phyloP scores from a whole-genome alignment of 176 grass and related monocot species.

The Carex kokanica region DNA sequence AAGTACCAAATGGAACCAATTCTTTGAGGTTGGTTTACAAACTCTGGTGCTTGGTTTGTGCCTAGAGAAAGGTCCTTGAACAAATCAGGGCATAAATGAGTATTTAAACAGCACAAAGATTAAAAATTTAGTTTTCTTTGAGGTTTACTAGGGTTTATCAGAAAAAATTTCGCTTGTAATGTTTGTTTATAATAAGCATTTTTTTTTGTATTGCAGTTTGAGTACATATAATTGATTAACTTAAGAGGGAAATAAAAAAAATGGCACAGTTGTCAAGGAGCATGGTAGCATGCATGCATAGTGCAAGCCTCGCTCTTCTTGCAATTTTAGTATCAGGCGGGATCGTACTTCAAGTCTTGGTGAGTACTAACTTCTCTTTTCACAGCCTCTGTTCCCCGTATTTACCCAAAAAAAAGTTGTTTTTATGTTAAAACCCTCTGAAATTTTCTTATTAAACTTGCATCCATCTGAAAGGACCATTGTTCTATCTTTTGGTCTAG shows the following conservation, averaged over 20 bases:
- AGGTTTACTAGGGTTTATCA: not conserved
- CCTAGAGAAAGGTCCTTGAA: not conserved
- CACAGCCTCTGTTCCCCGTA: not conserved
- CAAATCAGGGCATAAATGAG: not conserved
- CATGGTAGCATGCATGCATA: conserved; percentile 60
- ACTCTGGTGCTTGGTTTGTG: not conserved
- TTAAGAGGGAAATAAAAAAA: conserved; percentile 19
- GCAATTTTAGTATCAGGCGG: conserved; percentile 73
- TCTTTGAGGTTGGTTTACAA: not conserved
- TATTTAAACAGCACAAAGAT: not conserved
- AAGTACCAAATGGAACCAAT: not conserved
- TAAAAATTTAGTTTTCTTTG: not conserved
- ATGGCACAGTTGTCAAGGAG: conserved; percentile 59
- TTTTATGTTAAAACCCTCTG: not conserved
- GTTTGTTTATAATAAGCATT: not conserved
- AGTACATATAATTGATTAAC: conserved; percentile 13
- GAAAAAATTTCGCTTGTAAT: not conserved
- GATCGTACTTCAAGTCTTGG: conserved; percentile 83
- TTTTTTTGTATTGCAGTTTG: not conserved
- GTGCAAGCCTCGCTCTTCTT: conserved; percentile 62
- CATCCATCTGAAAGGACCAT: not conserved
- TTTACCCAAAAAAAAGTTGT: not conserved
- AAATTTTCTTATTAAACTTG: not conserved
- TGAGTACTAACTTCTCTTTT: conserved; percentile 28
- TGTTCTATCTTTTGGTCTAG: not conserved